Percentiles rank a stretch among this genome's conserved stretches.
Evolutionary conservation across 495 filamentous ascomycete genomes (phyloP).

Genomic region (Hyaloscypha bicolor): DNA sequence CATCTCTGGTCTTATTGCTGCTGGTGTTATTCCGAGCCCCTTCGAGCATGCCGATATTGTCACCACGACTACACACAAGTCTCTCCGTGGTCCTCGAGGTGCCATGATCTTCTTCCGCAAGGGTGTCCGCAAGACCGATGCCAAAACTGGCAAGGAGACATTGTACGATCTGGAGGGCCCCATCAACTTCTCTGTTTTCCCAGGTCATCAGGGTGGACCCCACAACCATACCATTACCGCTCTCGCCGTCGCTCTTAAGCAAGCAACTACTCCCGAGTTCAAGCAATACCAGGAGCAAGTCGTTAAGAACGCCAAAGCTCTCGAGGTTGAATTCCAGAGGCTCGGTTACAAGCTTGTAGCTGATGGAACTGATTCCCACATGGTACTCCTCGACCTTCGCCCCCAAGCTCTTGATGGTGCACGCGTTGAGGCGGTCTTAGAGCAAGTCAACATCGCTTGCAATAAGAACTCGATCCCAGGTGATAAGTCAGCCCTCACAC

Average conservation of each 20-base stretch:
- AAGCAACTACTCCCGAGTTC: constrained; percentile 91
- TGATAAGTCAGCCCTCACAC: constrained; percentile 96
- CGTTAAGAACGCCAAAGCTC: constrained; percentile 86
- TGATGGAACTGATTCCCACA: constrained; percentile 96
- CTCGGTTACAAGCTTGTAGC: constrained; percentile 92
- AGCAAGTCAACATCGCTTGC: constrained; percentile 97
- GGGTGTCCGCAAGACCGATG: constrained; percentile 84
- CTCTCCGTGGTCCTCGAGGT: constrained; percentile 94
- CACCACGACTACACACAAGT: constrained; percentile 99
- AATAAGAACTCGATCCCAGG: constrained; percentile 99
- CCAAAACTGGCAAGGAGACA: constrained; percentile 88
- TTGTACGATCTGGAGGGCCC: constrained; percentile 92
- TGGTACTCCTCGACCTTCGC: constrained; percentile 93
- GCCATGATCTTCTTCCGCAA: constrained; percentile 99
- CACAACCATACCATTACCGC: constrained; percentile 99
- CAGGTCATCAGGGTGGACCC: constrained; percentile 97
- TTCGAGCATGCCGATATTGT: constrained; percentile 96
- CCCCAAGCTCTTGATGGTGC: constrained; percentile 83
- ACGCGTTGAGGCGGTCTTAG: constrained; percentile 93
- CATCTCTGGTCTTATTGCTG: constrained; percentile 94
- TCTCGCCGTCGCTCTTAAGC: constrained; percentile 93
- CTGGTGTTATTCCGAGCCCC: constrained; percentile 90
- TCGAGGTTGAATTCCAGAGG: constrained; percentile 77
- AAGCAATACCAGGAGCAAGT: constrained; percentile 95
- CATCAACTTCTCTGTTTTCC: constrained; percentile 99